Conservation (phyloP, 1,139 yeast species). For the Suhomyces maxii region DNA sequence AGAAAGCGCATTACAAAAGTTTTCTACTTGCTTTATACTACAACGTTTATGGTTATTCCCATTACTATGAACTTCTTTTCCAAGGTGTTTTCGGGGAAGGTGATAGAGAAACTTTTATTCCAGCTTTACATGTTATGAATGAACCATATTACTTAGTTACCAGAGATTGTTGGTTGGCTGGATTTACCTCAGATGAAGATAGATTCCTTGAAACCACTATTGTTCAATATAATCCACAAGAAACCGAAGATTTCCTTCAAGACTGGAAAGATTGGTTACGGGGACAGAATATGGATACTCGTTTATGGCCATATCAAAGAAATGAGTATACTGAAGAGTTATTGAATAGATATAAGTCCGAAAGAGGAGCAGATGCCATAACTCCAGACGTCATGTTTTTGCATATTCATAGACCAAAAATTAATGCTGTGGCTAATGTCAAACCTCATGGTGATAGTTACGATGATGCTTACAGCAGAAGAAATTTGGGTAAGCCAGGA, state of each 20-base stretch:
- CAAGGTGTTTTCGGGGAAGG: slow-evolving; percentile 42
- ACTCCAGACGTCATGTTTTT: slow-evolving; percentile 35
- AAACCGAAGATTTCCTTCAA: slow-evolving; percentile 11
- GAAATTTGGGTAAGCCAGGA: slow-evolving; percentile 19
- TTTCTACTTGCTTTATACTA: slow-evolving; percentile 34
- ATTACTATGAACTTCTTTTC: slow-evolving; percentile 33
- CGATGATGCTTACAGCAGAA: slow-evolving; percentile 13
- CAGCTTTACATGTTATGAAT: slow-evolving; percentile 38
- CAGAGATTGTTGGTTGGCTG: slow-evolving; percentile 18
- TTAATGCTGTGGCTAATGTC: slow-evolving; percentile 30
- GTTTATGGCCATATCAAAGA: slow-evolving; percentile 33
- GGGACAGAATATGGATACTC: slow-evolving; percentile 22
- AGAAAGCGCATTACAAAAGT: slow-evolving; percentile 28
- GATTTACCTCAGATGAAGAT: slow-evolving; percentile 9
- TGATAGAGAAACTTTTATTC: slow-evolving; percentile 41
- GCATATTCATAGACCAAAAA: slow-evolving; percentile 46
- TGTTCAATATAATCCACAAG: slow-evolving; percentile 21
- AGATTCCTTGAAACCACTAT: slow-evolving; percentile 20
- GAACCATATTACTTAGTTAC: slow-evolving; percentile 33
- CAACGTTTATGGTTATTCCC: slow-evolving; percentile 28
- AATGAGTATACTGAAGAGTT: slow-evolving; percentile 28
- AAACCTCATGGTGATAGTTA: slow-evolving; percentile 13
- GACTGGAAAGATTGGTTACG: slow-evolving; percentile 19
- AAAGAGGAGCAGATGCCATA: slow-evolving; percentile 12
- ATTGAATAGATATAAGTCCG: slow-evolving; percentile 11